Evolutionary conservation across 306 rosid species (phyloP).

Genomic region (Quercus cerris): DNA sequence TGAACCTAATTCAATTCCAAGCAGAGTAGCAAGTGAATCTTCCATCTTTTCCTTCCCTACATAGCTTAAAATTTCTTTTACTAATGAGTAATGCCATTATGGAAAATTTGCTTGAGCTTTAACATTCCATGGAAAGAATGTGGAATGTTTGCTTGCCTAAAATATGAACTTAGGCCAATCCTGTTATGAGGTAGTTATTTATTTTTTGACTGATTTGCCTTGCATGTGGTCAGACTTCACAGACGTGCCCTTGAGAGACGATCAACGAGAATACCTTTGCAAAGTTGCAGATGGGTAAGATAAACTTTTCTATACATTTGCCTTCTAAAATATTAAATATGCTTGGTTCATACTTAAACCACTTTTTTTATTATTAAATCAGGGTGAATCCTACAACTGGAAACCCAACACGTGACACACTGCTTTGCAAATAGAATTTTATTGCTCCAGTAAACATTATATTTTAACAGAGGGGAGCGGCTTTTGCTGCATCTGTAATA

Average conservation of each 20-base stretch:
- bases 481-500: constrained; percentile 7
- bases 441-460: constrained; percentile 8
- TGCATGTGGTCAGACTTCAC: constrained; percentile 67
- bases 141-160: background rate
- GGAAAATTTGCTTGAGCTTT: too few relatives aligned
- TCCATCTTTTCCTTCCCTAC: background rate
- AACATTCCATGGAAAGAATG: too few relatives aligned
- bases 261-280: constrained; percentile 86
- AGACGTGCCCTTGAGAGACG: constrained; percentile 93
- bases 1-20: too few relatives aligned
- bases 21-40: background rate
- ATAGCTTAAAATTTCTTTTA: background rate
- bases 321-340: constrained; percentile 1
- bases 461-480: constrained; percentile 20
- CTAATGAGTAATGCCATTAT: background rate
- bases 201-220: constrained; percentile 14
- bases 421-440: constrained; percentile 67
- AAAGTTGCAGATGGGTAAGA: constrained; percentile 86
- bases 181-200: background rate
- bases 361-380: constrained; percentile 22
- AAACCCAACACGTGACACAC: constrained; percentile 81
- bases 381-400: constrained; percentile 91
- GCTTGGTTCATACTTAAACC: constrained; percentile 11
- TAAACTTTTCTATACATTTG: background rate
- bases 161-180: background rate